Evolutionary conservation across 805 yeast species (phyloP), one percentile per base, ranked within the genome.

Genomic region (Cyberlindnera maritima): DNA sequence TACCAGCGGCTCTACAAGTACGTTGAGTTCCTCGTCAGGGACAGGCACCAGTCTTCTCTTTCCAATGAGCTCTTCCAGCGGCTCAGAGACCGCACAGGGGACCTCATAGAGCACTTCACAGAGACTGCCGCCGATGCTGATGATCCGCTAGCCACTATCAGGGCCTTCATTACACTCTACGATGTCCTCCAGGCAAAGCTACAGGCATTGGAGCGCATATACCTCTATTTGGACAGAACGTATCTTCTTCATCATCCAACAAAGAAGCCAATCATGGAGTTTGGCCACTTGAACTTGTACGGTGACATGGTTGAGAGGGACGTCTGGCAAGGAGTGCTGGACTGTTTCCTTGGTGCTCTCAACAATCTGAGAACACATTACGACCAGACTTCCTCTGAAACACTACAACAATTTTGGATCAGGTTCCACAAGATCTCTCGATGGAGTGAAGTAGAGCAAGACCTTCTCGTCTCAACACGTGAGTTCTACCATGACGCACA

Each of bases 1-100:
- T 42, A 46, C 32, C 47, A 47, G n/a, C 21, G 54, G 31, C 46
- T 60, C 4, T 60, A 59, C 52, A 57, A 50, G 39, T 50, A 43
- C 36, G 63, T 59, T 3, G 63, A 60, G 51, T 54, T 60, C 34
- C 32, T 60, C 1, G 54, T 58, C 15, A 46, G 62, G 13, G 60
- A 57, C 26, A 58, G 40, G 36, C 47, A 52, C 14, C 61, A 57
- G 18, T 49, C 60, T 2, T n/a, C 19, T 10, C 34, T 60, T n/a
- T 18, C 62, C 0, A 31, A 38, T 6, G 34, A 34, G 14, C 40
- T 59, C 3, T 58, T 44, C 25, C 33, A 26, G 2, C 46, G 48
- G 10, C 45, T 57, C 3, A 36, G 41, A 18, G 20, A 2, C 1
- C 43, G 44, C 10, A 34, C 46, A 2, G 21, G 35, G 1, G 41